A percentile compares a stretch with the other conserved stretches of the same genome.
Evolutionary conservation across 306 rosid genomes (phyloP).

Genomic region (Cyclanthera cordifolia): DNA sequence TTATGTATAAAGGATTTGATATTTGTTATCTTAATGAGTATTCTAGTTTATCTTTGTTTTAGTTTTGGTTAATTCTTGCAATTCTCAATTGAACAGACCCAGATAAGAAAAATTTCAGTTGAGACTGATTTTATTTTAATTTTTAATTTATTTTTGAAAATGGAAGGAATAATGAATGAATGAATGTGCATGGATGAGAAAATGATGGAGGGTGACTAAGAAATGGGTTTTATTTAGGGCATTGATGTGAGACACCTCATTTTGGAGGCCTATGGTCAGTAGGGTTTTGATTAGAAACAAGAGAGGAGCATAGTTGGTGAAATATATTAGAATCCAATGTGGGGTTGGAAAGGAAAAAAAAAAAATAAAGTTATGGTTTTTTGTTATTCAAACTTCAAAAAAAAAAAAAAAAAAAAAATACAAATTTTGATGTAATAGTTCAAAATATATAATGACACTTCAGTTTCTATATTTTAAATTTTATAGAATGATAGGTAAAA

Average conservation of each 20-base stretch:
- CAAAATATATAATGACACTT: too few species aligned
- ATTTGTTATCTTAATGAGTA: constrained; percentile 34
- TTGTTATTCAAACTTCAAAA: constrained; percentile 11
- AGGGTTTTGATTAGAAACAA: constrained; percentile 24
- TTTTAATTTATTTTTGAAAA: neutral
- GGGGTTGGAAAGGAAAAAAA: constrained; percentile 38
- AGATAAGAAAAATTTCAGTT: neutral
- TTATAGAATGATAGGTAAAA: too few species aligned
- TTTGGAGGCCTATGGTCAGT: constrained; percentile 26
- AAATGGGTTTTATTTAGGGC: neutral
- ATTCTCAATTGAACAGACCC: constrained; percentile 6
- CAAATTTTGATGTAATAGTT: too few species aligned
- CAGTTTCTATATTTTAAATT: too few species aligned
- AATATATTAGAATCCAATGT: constrained; percentile 71
- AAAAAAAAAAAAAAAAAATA: too few species aligned
- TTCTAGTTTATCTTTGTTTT: constrained; percentile 18
- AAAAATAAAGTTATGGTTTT: constrained; percentile 30
- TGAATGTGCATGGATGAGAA: constrained; percentile 28
- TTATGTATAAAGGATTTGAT: constrained; percentile 51
- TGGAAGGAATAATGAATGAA: neutral
- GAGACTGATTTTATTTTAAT: neutral
- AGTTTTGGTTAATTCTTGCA: neutral
- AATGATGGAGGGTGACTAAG: neutral
- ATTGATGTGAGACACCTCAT: constrained; percentile 20
- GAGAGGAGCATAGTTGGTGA: constrained; percentile 22